A percentile compares a stretch with the other conserved stretches of the same genome.
Conservation (phyloP, 306 rosid species). For the Parietaria judaica region DNA sequence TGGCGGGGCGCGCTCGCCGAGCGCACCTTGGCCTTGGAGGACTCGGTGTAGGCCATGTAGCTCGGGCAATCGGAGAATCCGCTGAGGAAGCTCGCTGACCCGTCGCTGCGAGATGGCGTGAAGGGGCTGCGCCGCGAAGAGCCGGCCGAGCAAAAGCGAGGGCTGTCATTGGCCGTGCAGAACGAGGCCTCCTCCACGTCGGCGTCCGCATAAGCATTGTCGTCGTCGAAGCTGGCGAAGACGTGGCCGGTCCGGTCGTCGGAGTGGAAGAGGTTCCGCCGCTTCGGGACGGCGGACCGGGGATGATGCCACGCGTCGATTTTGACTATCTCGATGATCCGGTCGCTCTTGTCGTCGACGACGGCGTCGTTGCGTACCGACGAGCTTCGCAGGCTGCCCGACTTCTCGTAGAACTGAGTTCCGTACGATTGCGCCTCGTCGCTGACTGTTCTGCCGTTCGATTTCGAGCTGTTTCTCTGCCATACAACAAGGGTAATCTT, state of each 20-base stretch:
- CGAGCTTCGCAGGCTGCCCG: conserved; percentile 32
- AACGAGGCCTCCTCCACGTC: conserved; percentile 52
- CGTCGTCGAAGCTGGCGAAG: conserved; percentile 42
- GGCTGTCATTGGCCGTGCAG: conserved; percentile 57
- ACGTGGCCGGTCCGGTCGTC: conserved; percentile 34
- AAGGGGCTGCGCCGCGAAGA: conserved; percentile 62
- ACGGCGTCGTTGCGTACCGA: conserved; percentile 21
- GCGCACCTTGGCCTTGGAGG: conserved; percentile 67
- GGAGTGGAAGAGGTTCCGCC: conserved; percentile 42
- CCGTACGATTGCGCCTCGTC: conserved; percentile 14
- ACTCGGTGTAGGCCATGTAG: conserved; percentile 80
- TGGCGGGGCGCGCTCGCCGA: conserved; percentile 77
- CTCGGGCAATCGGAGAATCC: conserved; percentile 51
- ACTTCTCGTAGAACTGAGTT: conserved; percentile 24
- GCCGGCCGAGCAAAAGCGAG: conserved; percentile 45
- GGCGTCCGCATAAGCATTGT: neutral
- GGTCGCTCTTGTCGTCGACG: conserved; percentile 37
- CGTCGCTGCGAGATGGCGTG: conserved; percentile 62
- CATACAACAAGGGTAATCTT: conserved; percentile 1
- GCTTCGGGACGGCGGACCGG: conserved; percentile 25
- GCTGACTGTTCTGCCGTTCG: conserved; percentile 21
- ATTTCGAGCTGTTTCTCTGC: conserved; percentile 59
- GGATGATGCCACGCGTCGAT: conserved; percentile 41
- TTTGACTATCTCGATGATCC: conserved; percentile 46
- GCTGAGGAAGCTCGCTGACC: conserved; percentile 44